Percentiles rank a stretch among this genome's conserved stretches.
phyloP scores from a whole-genome alignment of 179 eudicot species.

The Nepenthes alata region DNA sequence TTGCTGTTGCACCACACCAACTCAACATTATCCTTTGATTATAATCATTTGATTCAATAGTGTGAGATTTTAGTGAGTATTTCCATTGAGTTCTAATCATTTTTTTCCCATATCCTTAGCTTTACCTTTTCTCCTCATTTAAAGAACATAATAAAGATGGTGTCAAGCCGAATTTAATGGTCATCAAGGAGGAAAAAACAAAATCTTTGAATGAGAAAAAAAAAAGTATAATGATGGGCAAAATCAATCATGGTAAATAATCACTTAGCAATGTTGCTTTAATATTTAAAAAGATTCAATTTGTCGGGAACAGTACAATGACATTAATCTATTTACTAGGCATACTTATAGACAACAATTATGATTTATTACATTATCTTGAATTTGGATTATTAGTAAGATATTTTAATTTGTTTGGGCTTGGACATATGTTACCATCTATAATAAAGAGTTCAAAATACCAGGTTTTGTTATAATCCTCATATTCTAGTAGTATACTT shows the following conservation, averaged over 20 bases:
- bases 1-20: conserved; percentile 8
- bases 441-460: no score
- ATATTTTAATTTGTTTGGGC: no score
- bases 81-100: conserved; percentile 19
- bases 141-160: no score
- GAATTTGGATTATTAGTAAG: no score
- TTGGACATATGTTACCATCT: no score
- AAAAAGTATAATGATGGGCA: conserved; percentile 4
- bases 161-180: conserved; percentile 1
- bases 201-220: not conserved
- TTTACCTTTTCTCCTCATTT: not conserved
- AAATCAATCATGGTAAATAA: conserved; percentile 4
- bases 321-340: no score
- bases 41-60: conserved; percentile 7
- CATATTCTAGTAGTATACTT: no score
- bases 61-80: conserved; percentile 12
- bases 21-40: conserved; percentile 12
- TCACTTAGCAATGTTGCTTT: conserved; percentile 6
- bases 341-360: no score
- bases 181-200: conserved; percentile 1
- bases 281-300: conserved; percentile 3
- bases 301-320: conserved; percentile 1
- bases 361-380: no score
- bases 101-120: not conserved
- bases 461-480: no score